A percentile compares a stretch with the other conserved stretches of the same genome.
Evolutionary conservation across 495 filamentous ascomycete species (phyloP).

Genomic region (Aspergillus sclerotiicarbonarius): DNA sequence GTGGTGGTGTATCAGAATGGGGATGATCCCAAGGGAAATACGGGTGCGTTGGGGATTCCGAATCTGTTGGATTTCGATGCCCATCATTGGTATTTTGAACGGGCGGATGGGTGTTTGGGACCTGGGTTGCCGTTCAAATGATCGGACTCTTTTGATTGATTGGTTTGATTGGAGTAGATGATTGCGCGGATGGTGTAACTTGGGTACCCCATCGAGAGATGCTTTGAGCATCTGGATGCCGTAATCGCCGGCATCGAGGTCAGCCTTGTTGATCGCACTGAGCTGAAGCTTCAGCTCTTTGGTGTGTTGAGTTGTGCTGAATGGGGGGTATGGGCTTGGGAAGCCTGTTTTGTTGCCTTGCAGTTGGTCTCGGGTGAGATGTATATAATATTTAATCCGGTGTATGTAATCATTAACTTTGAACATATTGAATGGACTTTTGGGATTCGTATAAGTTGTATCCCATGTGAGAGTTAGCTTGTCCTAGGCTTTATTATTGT

Average conservation of each 20-base stretch:
- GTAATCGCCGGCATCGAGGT: constrained; percentile 73
- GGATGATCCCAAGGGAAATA: constrained; percentile 38
- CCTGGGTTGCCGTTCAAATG: constrained; percentile 20
- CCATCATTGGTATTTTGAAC: constrained; percentile 49
- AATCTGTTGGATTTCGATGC: constrained; percentile 22
- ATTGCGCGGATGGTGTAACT: constrained; percentile 41
- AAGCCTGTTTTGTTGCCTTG: no score
- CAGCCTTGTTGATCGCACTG: constrained; percentile 76
- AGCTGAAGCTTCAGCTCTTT: constrained; percentile 89
- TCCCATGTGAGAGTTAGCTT: no score
- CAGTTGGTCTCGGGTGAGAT: no score
- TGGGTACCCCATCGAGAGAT: constrained; percentile 83
- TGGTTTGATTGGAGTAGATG: no score
- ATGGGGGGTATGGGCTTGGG: no score
- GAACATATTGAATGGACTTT: no score
- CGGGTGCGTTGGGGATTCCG: constrained; percentile 29
- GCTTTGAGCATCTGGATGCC: constrained; percentile 83
- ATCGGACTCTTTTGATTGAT: no score
- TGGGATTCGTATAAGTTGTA: no score
- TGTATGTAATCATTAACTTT: no score
- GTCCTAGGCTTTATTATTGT: no score
- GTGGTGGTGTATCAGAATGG: constrained; percentile 31
- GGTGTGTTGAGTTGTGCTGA: no score
- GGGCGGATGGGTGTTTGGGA: constrained; percentile 25
- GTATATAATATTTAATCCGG: no score